Evolutionary conservation across 1,139 yeast species (phyloP).

Genomic region (Hansenula anomala): DNA sequence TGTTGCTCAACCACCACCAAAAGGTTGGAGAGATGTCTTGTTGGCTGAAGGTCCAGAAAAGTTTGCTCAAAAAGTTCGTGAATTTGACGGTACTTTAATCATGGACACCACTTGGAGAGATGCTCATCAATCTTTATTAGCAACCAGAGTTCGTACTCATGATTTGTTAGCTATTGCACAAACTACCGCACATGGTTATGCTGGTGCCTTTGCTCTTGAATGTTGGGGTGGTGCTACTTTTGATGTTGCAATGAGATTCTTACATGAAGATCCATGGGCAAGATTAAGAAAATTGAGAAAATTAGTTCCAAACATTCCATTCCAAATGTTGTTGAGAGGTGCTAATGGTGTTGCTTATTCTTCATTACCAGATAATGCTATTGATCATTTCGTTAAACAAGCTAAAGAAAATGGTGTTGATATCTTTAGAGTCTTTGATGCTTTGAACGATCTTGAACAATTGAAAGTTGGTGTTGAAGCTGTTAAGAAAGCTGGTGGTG

Average conservation of each 20-base stretch:
- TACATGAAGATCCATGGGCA: conserved; percentile 98
- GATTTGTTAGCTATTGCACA: conserved; percentile 91
- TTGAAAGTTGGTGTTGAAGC: conserved; percentile 97
- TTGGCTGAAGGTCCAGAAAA: conserved; percentile 82
- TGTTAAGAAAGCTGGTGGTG: conserved; percentile 97
- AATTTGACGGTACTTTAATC: conserved; percentile 77
- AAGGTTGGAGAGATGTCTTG: conserved; percentile 91
- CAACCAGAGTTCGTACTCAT: conserved; percentile 94
- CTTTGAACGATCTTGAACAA: conserved; percentile 94
- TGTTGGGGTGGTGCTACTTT: conserved; percentile 99
- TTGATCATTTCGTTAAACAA: conserved; percentile 91
- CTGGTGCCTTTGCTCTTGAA: conserved; percentile 92
- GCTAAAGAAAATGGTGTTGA: conserved; percentile 97
- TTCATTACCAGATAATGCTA: conserved; percentile 96
- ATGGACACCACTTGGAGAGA: conserved; percentile 99
- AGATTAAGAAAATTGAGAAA: conserved; percentile 83
- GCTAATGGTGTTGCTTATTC: conserved; percentile 99
- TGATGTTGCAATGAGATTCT: conserved; percentile 97
- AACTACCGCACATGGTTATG: conserved; percentile 84
- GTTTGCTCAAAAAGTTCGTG: conserved; percentile 84
- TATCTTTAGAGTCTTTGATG: conserved; percentile 96
- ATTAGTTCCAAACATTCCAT: conserved; percentile 95
- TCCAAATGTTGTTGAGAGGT: conserved; percentile 98
- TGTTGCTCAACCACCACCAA: conserved; percentile 50
- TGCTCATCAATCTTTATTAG: conserved; percentile 97